Base-by-base conservation (phyloP, 106 monocot genomes). In the Dendrobium nobile region DNA sequence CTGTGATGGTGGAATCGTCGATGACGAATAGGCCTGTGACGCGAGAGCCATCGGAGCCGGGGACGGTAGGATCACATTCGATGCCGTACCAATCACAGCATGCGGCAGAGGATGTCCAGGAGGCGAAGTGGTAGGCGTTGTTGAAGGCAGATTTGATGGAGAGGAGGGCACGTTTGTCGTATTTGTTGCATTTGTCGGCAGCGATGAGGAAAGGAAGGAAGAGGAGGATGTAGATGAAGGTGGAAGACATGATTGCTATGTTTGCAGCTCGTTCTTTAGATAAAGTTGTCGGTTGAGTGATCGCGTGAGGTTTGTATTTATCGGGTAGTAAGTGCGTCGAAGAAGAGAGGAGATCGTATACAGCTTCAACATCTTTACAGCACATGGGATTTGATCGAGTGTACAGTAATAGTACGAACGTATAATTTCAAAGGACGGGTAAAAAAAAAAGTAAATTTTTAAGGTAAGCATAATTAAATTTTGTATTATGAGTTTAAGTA, bases 31-130 rank as follows among this genome's bases (percentile, higher is more conserved):
- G 85, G 54, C 33, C 67, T 5, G 61, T 82, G 26, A 91, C 87
- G 41, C 84, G 88, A 22, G 61, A 61, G 20, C 43, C 74, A 18
- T 7, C n/a, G 43, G 74, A 22, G 43, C 72, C 82, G 18, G 74
- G 18, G 74, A 76, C 26, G 75, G 77, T 44, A 37, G 81, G 19
- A 51, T 92, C 80, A 78, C 92, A 92, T 18, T 24, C 54, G 41
- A 90, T 70, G 61, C 84, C 89, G 20, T 45, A 24, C 92, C 92
- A 92, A 15, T 78, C 75, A 82, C 92, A 92, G 84, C 92, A 92
- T 58, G 76, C 41, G 37, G 47, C 77, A 48, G 41, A 68, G 51
- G 51, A 17, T 16, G 61, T 79, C 89, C 87, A 87, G 37, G 85
- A 64, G 79, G 79, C 78, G 77, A 90, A 77, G 67, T 41, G 59